phyloP scores from a whole-genome alignment of 2,329 filamentous ascomycete genomes.

The Xylaria arbuscula region DNA sequence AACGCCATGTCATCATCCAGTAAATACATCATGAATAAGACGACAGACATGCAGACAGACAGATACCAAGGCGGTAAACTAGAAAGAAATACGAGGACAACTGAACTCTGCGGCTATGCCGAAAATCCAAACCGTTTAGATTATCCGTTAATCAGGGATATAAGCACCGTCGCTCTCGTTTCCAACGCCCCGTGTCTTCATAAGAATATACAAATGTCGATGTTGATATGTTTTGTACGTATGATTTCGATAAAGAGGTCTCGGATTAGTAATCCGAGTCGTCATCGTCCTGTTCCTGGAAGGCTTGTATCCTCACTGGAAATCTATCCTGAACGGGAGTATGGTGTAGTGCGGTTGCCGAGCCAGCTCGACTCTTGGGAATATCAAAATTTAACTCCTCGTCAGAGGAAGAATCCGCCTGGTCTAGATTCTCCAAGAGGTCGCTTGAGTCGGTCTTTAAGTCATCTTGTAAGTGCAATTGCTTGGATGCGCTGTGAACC shows the following conservation, averaged over 20 bases:
- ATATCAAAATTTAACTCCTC: conserved; percentile 46
- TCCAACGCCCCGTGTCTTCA: conserved; percentile 23
- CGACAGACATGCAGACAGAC: neutral
- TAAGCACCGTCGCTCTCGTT: conserved; percentile 18
- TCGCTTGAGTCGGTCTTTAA: conserved; percentile 40
- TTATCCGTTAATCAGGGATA: conserved; percentile 12
- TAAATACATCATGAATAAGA: conserved; percentile 2
- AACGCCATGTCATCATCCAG: conserved; percentile 25
- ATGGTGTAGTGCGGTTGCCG: conserved; percentile 20
- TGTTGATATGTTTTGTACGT: neutral
- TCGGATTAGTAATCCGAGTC: conserved; percentile 21
- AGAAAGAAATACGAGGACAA: neutral
- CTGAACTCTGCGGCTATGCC: neutral
- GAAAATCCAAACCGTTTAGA: neutral
- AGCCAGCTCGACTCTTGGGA: conserved; percentile 37
- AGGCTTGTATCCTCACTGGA: conserved; percentile 6
- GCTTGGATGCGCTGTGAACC: conserved; percentile 21
- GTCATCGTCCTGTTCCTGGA: conserved; percentile 25
- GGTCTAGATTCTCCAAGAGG: conserved; percentile 19
- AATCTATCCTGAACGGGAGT: conserved; percentile 17
- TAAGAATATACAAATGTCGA: conserved; percentile 5
- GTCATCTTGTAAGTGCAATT: conserved; percentile 38
- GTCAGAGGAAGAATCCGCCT: conserved; percentile 41
- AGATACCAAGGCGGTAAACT: conserved; percentile 1
- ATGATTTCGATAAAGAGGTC: neutral